phyloP scores from a whole-genome alignment of 768 basidiomycete genomes.

The Lactifluus echinatus region DNA sequence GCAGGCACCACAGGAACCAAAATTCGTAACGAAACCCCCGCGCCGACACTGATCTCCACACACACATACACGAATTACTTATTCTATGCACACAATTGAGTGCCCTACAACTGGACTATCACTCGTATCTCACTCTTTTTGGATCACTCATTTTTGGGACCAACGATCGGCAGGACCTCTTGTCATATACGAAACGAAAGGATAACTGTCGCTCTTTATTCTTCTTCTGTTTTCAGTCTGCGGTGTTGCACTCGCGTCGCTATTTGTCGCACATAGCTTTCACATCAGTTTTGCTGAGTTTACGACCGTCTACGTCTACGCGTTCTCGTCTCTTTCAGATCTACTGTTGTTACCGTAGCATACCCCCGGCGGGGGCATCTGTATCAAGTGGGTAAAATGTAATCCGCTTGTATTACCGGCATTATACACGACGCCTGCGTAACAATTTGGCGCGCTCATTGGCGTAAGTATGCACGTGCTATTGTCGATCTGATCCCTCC shows the following conservation, averaged over 20 bases:
- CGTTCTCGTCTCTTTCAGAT: neutral
- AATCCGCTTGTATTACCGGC: neutral
- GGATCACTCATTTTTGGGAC: neutral
- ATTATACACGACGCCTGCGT: neutral
- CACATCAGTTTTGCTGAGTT: neutral
- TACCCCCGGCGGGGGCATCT: neutral
- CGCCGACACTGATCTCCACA: constrained; percentile 8
- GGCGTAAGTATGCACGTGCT: too few species aligned
- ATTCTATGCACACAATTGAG: neutral
- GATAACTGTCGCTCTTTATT: constrained; percentile 29
- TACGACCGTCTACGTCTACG: neutral
- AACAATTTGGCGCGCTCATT: too few species aligned
- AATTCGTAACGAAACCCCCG: constrained; percentile 5
- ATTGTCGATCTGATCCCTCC: too few species aligned
- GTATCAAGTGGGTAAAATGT: neutral
- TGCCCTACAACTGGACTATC: neutral
- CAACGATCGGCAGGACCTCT: constrained; percentile 27
- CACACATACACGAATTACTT: too few species aligned
- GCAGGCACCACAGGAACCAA: neutral
- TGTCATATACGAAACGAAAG: constrained; percentile 50
- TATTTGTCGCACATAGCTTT: neutral
- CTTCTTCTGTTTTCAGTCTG: neutral
- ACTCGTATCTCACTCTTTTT: neutral
- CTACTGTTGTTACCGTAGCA: neutral
- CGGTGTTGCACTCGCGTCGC: neutral